Evolutionary conservation across 805 yeast species (phyloP).

Genomic region (Yarrowia sp.): DNA sequence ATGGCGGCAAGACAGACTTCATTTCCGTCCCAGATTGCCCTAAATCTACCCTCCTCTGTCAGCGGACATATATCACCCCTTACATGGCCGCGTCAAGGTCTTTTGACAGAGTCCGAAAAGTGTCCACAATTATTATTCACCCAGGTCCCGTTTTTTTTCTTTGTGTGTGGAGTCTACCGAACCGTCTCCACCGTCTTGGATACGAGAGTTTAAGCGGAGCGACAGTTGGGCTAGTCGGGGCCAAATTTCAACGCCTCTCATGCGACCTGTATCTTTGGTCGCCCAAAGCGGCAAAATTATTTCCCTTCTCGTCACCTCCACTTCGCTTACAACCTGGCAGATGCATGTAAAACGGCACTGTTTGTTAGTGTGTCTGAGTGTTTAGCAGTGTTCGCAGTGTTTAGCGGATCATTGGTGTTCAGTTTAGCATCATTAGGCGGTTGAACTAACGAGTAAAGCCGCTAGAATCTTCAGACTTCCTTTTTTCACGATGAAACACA

Average conservation of each 20-base stretch:
- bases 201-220: slow-evolving; percentile 14
- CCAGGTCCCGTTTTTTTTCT: not conserved
- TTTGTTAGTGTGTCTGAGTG: too few species aligned
- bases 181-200: slow-evolving; percentile 15
- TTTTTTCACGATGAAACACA: too few species aligned
- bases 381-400: not conserved
- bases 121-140: not conserved
- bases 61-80: too few species aligned
- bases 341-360: slow-evolving; percentile 16
- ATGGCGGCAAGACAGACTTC: too few species aligned
- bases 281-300: slow-evolving; percentile 8
- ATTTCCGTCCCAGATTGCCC: too few species aligned
- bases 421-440: too few species aligned
- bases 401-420: too few species aligned
- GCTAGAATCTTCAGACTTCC: too few species aligned
- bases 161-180: not conserved
- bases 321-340: slow-evolving; percentile 15
- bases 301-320: slow-evolving; percentile 17
- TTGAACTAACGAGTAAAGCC: too few species aligned
- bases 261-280: slow-evolving; percentile 6
- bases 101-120: not conserved
- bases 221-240: slow-evolving; percentile 28
- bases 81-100: too few species aligned
- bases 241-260: slow-evolving; percentile 24
- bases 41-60: too few species aligned